These are phyloP conservation scores for Cadophora luteo-olivacea DNA, from an alignment of 2,329 filamentous ascomycete genomes.

Conservation along the genomic window DNA sequence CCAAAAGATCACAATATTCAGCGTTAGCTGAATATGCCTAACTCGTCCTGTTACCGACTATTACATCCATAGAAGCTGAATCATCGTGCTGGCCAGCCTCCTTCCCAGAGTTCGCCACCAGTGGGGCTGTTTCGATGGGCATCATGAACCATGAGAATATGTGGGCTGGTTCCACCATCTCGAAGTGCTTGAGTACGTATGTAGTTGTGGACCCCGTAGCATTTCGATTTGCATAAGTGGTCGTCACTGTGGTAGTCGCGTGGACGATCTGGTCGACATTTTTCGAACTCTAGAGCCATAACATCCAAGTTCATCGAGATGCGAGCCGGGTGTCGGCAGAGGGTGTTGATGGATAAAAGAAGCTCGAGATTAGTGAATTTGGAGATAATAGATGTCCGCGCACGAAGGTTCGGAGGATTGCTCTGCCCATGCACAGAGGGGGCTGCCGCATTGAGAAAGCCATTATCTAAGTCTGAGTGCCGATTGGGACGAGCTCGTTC, in stretches of 20 bases:
- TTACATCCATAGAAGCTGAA: too few relatives aligned
- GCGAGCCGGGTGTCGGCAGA: neutral
- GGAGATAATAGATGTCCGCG: neutral
- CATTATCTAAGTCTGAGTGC: neutral
- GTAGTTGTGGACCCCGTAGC: neutral
- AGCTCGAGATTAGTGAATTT: neutral
- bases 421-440: too few relatives aligned
- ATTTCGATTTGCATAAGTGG: neutral
- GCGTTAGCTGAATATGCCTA: too few relatives aligned
- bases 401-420: too few relatives aligned
- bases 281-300: neutral
- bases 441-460: too few relatives aligned
- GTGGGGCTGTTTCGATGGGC: neutral
- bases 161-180: neutral
- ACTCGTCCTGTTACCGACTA: too few relatives aligned
- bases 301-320: neutral
- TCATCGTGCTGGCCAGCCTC: too few relatives aligned
- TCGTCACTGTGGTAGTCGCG: neutral
- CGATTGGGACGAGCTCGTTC: too few relatives aligned
- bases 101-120: neutral
- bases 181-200: neutral
- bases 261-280: neutral
- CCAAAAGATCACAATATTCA: too few relatives aligned
- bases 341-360: neutral
- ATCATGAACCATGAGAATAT: neutral